Percentiles rank a stretch among this genome's conserved stretches.
phyloP scores from a whole-genome alignment of 371 early-diverging fungal species.

The Massospora cicadina region DNA sequence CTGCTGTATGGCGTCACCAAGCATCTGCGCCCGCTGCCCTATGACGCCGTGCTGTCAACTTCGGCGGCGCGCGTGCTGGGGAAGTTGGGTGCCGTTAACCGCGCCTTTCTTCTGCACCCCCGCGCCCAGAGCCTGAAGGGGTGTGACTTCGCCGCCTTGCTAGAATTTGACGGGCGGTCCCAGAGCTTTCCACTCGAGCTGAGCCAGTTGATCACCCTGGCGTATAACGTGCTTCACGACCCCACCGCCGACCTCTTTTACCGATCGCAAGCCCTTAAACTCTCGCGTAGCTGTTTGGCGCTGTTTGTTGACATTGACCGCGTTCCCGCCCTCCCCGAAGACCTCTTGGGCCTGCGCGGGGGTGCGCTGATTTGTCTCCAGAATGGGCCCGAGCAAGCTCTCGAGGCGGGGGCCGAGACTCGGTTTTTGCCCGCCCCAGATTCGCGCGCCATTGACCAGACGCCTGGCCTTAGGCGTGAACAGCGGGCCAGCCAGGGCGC shows the following conservation, averaged over 20 bases:
- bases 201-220: constrained; percentile 30
- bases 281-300: constrained; percentile 1
- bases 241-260: constrained; percentile 17
- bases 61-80: constrained; percentile 88
- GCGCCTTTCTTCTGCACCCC: constrained; percentile 45
- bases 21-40: constrained; percentile 71
- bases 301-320: not conserved
- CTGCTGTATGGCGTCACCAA: constrained; percentile 84
- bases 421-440: not conserved
- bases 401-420: constrained; percentile 9
- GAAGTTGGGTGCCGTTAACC: constrained; percentile 86
- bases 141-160: constrained; percentile 39
- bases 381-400: not conserved
- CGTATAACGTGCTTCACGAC: constrained; percentile 34
- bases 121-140: constrained; percentile 12
- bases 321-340: not conserved
- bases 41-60: constrained; percentile 63
- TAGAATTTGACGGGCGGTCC: constrained; percentile 36
- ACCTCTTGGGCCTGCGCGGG: not conserved
- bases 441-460: not conserved
- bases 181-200: constrained; percentile 30
- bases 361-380: not conserved
- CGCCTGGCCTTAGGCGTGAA: not conserved
- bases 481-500: constrained; percentile 45
- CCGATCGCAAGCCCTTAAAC: not conserved